Base-by-base conservation (phyloP, 164 flowering plant genomes). In the Echeveria elegans region DNA sequence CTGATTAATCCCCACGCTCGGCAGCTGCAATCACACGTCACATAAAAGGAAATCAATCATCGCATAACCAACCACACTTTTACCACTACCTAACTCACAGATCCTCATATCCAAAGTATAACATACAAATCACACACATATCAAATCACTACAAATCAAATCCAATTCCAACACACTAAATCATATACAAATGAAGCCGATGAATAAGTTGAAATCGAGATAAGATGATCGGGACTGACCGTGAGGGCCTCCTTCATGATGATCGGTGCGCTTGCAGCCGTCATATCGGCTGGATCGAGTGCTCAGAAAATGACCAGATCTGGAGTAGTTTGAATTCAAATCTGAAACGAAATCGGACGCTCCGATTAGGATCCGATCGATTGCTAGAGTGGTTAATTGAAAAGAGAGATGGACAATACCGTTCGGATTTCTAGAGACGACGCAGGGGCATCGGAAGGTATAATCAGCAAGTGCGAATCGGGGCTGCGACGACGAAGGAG, bases 261-360 rank as follows among this genome's bases (percentile, higher is more conserved):
- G 78, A 89, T 87, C 65, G 93, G 96, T 68, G 96, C 96, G 63
- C 70, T 87, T 5, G 96, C 90, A 30, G 96, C 88, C 70, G 95
- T 92, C 96, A 89, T 89, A 83, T 81, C 68, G 70, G 21, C 71
- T 65, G 60, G 73, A 72, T 73, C 82, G 72, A 64, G 30, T 67
- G 66, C 43, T 67, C 63, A 60, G n/a, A 28, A 16, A 38, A 70
- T 41, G 21, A 61, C 16, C 64, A 24, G 59, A 48, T 47, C 68
- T 31, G 65, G 56, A 48, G 7, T 6, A 48, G 6, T 19, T 3
- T 5, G 10, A n/a, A 6, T 19, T 48, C 52, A 5, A 50, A n/a
- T 21, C 26, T 40, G 45, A n/a, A 11, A 10, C 26, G 28, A 52
- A 52, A 24, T 52, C 26, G 56, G 21, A 23, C 2, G 4, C 26